Percentiles rank a stretch among this genome's conserved stretches.
Evolutionary conservation across 140 eudicot genomes (phyloP).

Genomic region (Cichorium intybus): DNA sequence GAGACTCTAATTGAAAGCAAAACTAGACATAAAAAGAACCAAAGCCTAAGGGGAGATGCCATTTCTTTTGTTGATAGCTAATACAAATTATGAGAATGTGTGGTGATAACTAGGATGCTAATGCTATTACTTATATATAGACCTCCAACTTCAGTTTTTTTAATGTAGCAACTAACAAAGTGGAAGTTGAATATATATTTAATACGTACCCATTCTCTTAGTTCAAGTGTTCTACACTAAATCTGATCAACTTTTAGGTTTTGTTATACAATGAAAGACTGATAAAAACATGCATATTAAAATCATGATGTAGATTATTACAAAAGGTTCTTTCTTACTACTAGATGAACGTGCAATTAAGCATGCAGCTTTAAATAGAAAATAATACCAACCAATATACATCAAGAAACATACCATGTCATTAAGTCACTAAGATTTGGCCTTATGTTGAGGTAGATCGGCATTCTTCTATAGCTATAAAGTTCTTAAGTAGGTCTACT

Average conservation of each 20-base stretch:
- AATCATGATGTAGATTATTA: background rate
- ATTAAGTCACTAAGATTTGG: slow-evolving; percentile 16
- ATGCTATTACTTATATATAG: slow-evolving; percentile 32
- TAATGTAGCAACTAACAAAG: slow-evolving; percentile 25
- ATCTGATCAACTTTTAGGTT: slow-evolving; percentile 8
- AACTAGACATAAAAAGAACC: slow-evolving; percentile 27
- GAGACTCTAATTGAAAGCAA: slow-evolving; percentile 20
- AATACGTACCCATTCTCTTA: slow-evolving; percentile 9
- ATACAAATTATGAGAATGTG: slow-evolving; percentile 3
- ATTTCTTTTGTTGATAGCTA: slow-evolving; percentile 25
- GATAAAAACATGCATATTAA: slow-evolving; percentile 19
- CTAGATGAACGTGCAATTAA: slow-evolving; percentile 9
- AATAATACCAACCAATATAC: slow-evolving; percentile 8
- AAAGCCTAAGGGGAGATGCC: slow-evolving; percentile 28
- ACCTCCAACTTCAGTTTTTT: slow-evolving; percentile 30
- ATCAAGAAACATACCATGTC: slow-evolving; percentile 13
- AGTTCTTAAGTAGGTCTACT: slow-evolving; percentile 17
- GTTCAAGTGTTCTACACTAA: slow-evolving; percentile 7
- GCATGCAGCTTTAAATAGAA: slow-evolving; percentile 21
- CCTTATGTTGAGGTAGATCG: background rate
- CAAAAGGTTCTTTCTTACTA: slow-evolving; percentile 5
- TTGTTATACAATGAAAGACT: slow-evolving; percentile 4
- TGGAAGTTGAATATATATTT: slow-evolving; percentile 28
- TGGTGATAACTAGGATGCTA: slow-evolving; percentile 20
- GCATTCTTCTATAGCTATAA: slow-evolving; percentile 25